These are phyloP conservation scores for Pleurotus pulmonarius DNA, from an alignment of 768 basidiomycete species.

Conservation along the genomic window DNA sequence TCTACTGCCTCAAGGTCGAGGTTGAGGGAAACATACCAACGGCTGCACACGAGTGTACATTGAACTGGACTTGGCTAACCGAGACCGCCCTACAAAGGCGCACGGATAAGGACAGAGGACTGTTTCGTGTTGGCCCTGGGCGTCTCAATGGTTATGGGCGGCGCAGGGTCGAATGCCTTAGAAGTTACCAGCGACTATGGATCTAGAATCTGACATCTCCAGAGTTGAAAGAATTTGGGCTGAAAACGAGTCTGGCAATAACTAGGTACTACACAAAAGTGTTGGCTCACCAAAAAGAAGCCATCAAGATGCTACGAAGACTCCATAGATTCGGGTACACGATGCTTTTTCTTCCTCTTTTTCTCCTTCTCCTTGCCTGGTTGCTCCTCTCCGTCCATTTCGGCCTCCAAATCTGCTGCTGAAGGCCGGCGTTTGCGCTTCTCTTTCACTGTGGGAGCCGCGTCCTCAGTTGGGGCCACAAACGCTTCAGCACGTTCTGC, in stretches of 20 bases:
- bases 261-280: not conserved
- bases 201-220: too few species aligned
- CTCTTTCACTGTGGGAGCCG: slow-evolving; percentile 72
- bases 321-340: slow-evolving; percentile 6
- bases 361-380: slow-evolving; percentile 23
- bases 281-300: not conserved
- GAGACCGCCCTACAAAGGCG: too few species aligned
- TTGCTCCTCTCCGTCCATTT: slow-evolving; percentile 40
- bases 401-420: slow-evolving; percentile 24
- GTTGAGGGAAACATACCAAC: too few species aligned
- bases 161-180: too few species aligned
- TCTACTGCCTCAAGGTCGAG: too few species aligned
- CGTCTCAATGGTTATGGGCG: too few species aligned
- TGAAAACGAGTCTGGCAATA: not conserved
- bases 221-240: not conserved
- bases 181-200: too few species aligned
- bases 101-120: too few species aligned
- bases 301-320: not conserved
- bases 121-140: too few species aligned
- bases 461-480: slow-evolving; percentile 79
- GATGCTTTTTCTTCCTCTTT: slow-evolving; percentile 27
- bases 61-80: too few species aligned
- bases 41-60: too few species aligned
- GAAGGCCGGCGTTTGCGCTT: slow-evolving; percentile 58
- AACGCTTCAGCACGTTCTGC: slow-evolving; percentile 86